These are phyloP conservation scores for Sugiyamaella paludigena DNA, from an alignment of 1,139 yeast genomes.

Conservation along the genomic window DNA sequence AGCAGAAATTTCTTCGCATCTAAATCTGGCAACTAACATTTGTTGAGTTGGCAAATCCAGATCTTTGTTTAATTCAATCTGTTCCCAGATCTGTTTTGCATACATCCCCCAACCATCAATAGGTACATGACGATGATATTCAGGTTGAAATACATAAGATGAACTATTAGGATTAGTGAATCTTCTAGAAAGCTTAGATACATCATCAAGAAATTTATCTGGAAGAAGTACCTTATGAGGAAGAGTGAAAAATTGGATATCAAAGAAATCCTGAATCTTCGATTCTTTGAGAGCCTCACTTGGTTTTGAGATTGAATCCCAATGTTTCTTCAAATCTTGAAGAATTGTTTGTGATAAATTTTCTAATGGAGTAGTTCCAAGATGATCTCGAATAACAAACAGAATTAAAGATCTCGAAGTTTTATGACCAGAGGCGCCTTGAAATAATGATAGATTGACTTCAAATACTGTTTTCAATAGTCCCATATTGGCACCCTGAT, in stretches of 20 bases:
- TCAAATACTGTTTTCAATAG: constrained; percentile 92
- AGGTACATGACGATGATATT: constrained; percentile 84
- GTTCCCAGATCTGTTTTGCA: constrained; percentile 91
- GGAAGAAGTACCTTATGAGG: constrained; percentile 84
- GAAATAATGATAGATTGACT: constrained; percentile 83
- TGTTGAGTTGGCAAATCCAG: constrained; percentile 96
- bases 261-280: constrained; percentile 73
- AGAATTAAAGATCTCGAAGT: constrained; percentile 65
- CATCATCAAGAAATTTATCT: constrained; percentile 64
- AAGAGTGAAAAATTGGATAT: constrained; percentile 74
- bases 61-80: constrained; percentile 88
- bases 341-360: constrained; percentile 67
- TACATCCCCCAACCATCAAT: constrained; percentile 96
- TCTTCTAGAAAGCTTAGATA: constrained; percentile 61
- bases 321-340: constrained; percentile 69
- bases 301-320: constrained; percentile 79
- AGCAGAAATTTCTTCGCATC: constrained; percentile 83
- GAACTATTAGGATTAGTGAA: constrained; percentile 36
- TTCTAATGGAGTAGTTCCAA: constrained; percentile 80
- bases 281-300: constrained; percentile 44
- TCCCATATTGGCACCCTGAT: constrained; percentile 98
- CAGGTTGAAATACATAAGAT: constrained; percentile 54
- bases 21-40: constrained; percentile 85
- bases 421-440: constrained; percentile 31
- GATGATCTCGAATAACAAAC: constrained; percentile 89